Evolutionary conservation across 495 filamentous ascomycete species (phyloP).

Genomic region (Apiosordaria backusii): DNA sequence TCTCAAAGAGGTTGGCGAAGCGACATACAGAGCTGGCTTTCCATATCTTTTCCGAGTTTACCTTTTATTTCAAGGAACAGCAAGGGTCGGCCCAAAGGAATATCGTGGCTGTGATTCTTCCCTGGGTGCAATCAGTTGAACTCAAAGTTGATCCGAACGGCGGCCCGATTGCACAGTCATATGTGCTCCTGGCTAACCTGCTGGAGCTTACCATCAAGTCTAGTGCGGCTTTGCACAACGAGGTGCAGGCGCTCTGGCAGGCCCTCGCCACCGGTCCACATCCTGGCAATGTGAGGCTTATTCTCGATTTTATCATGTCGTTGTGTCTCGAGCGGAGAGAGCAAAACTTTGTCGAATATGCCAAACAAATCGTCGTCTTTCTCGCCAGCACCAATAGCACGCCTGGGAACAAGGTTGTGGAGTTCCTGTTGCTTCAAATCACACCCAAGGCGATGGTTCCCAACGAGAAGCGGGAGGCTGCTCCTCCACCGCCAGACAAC

Average conservation of each 20-base stretch:
- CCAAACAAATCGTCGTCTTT: constrained; percentile 96
- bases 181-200: constrained; percentile 92
- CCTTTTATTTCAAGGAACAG: constrained; percentile 81
- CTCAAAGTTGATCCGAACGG: constrained; percentile 92
- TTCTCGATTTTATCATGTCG: constrained; percentile 92
- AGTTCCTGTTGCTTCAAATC: constrained; percentile 87
- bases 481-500: constrained; percentile 66
- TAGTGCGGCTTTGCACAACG: constrained; percentile 82
- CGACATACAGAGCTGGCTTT: constrained; percentile 87
- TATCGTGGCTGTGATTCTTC: constrained; percentile 88
- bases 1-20: constrained; percentile 83
- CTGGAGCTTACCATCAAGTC: constrained; percentile 95
- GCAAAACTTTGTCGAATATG: constrained; percentile 95
- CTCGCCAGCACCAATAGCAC: constrained; percentile 81
- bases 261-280: constrained; percentile 90
- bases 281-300: constrained; percentile 89
- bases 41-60: constrained; percentile 91
- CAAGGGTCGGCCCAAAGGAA: constrained; percentile 79
- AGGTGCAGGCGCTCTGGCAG: constrained; percentile 97
- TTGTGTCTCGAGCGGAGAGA: constrained; percentile 90
- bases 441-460: constrained; percentile 85
- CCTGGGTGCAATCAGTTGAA: constrained; percentile 94
- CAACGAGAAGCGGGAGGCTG: constrained; percentile 70
- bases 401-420: constrained; percentile 80
- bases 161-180: constrained; percentile 82